A percentile compares a stretch with the other conserved stretches of the same genome.
These are phyloP conservation scores for Lasiosphaeria ovina DNA, from an alignment of 495 filamentous ascomycete genomes.

Conservation along the genomic window DNA sequence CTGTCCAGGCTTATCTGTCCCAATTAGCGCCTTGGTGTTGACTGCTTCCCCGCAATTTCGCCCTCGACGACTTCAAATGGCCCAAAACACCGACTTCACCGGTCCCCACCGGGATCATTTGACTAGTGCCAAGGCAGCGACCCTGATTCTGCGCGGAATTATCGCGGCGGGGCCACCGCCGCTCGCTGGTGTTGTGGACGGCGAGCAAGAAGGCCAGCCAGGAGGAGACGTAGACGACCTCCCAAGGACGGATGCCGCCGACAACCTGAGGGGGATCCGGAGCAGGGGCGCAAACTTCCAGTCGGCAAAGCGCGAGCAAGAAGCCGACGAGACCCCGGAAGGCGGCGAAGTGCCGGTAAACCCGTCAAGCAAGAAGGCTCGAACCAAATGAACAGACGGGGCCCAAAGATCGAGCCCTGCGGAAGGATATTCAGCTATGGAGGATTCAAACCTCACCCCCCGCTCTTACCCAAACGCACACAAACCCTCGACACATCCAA, in stretches of 20 bases:
- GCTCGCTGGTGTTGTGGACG: not conserved
- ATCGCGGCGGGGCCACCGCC: slow-evolving; percentile 21
- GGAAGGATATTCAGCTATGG: too few relatives aligned
- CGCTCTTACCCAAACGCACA: too few relatives aligned
- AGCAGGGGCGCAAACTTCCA: not conserved
- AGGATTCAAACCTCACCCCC: too few relatives aligned
- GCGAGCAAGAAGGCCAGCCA: not conserved
- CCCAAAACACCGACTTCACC: not conserved
- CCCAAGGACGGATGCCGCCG: not conserved
- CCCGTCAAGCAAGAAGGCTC: slow-evolving; percentile 1
- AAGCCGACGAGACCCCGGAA: not conserved
- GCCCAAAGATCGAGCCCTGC: not conserved
- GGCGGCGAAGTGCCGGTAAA: not conserved
- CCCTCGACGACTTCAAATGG: not conserved
- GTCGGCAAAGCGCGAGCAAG: not conserved
- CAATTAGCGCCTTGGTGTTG: too few relatives aligned
- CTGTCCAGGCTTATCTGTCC: too few relatives aligned
- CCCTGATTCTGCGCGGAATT: slow-evolving; percentile 19
- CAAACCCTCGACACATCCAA: too few relatives aligned
- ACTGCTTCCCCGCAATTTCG: not conserved
- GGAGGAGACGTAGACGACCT: not conserved
- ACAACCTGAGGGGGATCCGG: not conserved
- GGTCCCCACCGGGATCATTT: slow-evolving; percentile 18
- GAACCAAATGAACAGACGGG: not conserved
- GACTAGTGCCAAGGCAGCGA: slow-evolving; percentile 19